Evolutionary conservation across 139 green algal species (phyloP).

Genomic region (Chlorella ohadii): DNA sequence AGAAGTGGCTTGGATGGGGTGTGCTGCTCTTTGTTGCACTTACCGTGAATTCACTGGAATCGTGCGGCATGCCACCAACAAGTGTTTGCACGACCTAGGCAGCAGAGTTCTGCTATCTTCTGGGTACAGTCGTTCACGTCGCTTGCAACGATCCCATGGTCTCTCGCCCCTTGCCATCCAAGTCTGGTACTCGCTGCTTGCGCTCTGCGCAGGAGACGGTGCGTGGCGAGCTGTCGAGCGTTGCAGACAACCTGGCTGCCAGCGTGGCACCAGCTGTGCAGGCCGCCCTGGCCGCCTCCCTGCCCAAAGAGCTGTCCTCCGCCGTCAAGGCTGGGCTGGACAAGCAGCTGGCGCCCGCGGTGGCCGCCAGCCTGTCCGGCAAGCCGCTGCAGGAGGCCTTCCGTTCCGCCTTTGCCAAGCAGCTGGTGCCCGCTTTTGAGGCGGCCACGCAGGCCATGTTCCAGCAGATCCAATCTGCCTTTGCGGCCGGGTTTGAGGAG

Average conservation of each 20-base stretch:
- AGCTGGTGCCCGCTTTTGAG: conserved; percentile 82
- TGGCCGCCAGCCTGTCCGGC: conserved; percentile 47
- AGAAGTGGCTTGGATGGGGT: too few species aligned
- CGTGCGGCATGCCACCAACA: too few species aligned
- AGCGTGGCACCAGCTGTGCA: conserved; percentile 29
- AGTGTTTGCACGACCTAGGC: too few species aligned
- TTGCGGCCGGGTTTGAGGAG: conserved; percentile 69
- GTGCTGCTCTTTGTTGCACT: too few species aligned
- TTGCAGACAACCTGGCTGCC: conserved; percentile 17
- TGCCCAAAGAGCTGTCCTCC: conserved; percentile 39
- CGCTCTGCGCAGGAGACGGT: conserved; percentile 21
- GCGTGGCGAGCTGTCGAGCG: conserved; percentile 31
- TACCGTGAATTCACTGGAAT: too few species aligned
- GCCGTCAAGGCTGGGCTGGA: conserved; percentile 46
- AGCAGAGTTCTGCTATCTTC: too few species aligned
- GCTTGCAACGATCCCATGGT: too few species aligned
- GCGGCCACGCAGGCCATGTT: conserved; percentile 66
- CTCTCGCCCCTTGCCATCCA: too few species aligned
- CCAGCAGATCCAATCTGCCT: conserved; percentile 73
- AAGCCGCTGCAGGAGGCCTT: conserved; percentile 67
- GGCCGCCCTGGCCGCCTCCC: conserved; percentile 23
- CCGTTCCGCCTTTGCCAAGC: conserved; percentile 52
- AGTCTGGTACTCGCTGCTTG: too few species aligned
- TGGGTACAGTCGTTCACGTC: too few species aligned
- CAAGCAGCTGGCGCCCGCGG: conserved; percentile 45